phyloP scores from a whole-genome alignment of 352 stramenopile genomes.

The Phytophthora ohioensis region DNA sequence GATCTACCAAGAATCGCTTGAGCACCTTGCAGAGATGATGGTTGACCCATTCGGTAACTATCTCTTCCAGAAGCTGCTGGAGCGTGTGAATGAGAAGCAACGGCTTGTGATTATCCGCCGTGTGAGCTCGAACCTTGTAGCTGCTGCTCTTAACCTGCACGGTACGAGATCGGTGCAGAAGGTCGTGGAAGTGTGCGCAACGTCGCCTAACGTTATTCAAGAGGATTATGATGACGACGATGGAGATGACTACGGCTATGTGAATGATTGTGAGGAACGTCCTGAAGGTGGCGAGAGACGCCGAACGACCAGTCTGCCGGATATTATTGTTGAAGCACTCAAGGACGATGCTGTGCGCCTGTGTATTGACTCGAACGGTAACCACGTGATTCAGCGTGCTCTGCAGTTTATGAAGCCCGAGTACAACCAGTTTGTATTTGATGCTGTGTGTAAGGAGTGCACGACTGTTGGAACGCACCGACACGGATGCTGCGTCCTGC shows the following conservation, averaged over 20 bases:
- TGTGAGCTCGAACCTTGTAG: slow-evolving; percentile 94
- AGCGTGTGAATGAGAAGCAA: slow-evolving; percentile 93
- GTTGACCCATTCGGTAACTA: slow-evolving; percentile 99
- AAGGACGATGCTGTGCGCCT: slow-evolving; percentile 94
- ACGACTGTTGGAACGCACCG: slow-evolving; percentile 97
- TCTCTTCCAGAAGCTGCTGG: slow-evolving; percentile 99
- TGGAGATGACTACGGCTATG: slow-evolving; percentile 44
- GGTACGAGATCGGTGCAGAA: slow-evolving; percentile 98
- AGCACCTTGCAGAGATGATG: slow-evolving; percentile 97
- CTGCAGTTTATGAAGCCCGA: slow-evolving; percentile 95
- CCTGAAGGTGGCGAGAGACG: slow-evolving; percentile 31
- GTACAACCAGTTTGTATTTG: slow-evolving; percentile 97
- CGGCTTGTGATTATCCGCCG: slow-evolving; percentile 93
- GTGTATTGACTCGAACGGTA: slow-evolving; percentile 98
- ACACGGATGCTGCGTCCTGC: slow-evolving; percentile 97
- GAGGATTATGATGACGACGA: slow-evolving; percentile 58
- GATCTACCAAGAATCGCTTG: slow-evolving; percentile 97
- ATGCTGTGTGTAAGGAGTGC: slow-evolving; percentile 95
- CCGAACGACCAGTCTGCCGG: slow-evolving; percentile 65
- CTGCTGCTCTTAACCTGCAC: slow-evolving; percentile 97
- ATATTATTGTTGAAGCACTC: slow-evolving; percentile 95
- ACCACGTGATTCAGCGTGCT: slow-evolving; percentile 98
- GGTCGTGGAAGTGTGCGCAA: slow-evolving; percentile 97
- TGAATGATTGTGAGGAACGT: slow-evolving; percentile 21
- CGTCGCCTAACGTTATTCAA: slow-evolving; percentile 69